A percentile compares a stretch with the other conserved stretches of the same genome.
These are phyloP conservation scores for Tuber indicum DNA, from an alignment of 495 filamentous ascomycete genomes.

Conservation along the genomic window DNA sequence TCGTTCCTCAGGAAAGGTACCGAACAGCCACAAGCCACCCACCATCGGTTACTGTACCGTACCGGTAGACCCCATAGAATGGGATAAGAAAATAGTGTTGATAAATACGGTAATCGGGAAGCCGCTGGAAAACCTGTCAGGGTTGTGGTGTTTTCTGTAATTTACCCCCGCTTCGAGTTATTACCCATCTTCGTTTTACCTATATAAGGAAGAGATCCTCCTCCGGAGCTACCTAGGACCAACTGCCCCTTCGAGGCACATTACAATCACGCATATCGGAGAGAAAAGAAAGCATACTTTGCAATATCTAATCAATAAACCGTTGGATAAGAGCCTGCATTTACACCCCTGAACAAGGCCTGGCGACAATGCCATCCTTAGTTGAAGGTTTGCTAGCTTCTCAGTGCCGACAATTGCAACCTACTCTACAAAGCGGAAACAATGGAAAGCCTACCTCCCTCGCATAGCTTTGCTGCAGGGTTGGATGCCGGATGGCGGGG, in stretches of 20 bases:
- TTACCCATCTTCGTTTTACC: slow-evolving; percentile 19
- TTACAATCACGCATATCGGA: not conserved
- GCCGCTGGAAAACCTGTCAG: not conserved
- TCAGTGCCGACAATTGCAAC: slow-evolving; percentile 16
- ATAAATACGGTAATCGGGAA: not conserved
- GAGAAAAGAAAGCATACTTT: slow-evolving; percentile 2
- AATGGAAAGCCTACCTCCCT: slow-evolving; percentile 17
- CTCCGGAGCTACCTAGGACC: slow-evolving; percentile 1
- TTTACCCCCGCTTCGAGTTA: not conserved
- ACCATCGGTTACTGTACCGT: not conserved
- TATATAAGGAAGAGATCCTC: slow-evolving; percentile 35
- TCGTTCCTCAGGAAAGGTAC: not conserved
- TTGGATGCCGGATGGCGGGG: not conserved
- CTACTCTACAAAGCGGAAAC: slow-evolving; percentile 7
- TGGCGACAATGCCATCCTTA: slow-evolving; percentile 26
- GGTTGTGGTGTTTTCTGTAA: not conserved
- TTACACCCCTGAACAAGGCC: slow-evolving; percentile 4
- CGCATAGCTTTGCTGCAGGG: slow-evolving; percentile 11
- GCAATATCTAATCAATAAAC: slow-evolving; percentile 3
- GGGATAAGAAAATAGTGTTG: not conserved
- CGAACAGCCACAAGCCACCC: slow-evolving; percentile 4
- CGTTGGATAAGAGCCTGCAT: not conserved
- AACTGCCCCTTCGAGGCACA: not conserved
- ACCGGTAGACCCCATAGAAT: not conserved
- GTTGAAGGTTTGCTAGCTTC: slow-evolving; percentile 24